Conservation (phyloP, 306 rosid species). For the Citrullus colocynthis region DNA sequence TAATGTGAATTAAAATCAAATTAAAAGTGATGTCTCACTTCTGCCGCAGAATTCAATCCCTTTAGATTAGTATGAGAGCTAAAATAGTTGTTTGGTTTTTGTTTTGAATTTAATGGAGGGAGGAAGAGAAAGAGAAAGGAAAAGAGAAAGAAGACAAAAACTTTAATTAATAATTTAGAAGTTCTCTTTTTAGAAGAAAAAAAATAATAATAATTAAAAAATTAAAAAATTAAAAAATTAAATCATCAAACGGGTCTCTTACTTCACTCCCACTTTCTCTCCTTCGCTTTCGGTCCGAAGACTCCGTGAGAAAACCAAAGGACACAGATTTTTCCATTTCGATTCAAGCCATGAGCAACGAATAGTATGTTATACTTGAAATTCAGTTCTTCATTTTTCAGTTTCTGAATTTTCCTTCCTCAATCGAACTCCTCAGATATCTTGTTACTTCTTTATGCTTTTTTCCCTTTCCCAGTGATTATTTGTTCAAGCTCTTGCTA, state of each 20-base stretch:
- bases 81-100: too few species aligned
- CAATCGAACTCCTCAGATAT: neutral
- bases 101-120: too few species aligned
- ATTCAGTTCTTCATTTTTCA: neutral
- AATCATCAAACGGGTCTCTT: neutral
- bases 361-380: conserved; percentile 39
- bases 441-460: neutral
- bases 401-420: neutral
- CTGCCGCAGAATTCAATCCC: too few species aligned
- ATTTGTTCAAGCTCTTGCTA: conserved; percentile 78
- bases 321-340: neutral
- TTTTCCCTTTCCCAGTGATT: conserved; percentile 41
- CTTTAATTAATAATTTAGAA: neutral
- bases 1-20: too few species aligned
- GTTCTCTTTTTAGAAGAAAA: too few species aligned
- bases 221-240: too few species aligned
- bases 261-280: neutral
- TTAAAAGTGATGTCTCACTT: too few species aligned
- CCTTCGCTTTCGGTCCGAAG: neutral
- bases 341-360: conserved; percentile 55
- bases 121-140: neutral
- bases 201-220: too few species aligned
- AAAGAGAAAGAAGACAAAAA: neutral
- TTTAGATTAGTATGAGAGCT: too few species aligned
- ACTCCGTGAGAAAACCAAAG: neutral